A percentile compares a stretch with the other conserved stretches of the same genome.
phyloP scores from a whole-genome alignment of 805 yeast species.

The Kodamaea lidongshanica region DNA sequence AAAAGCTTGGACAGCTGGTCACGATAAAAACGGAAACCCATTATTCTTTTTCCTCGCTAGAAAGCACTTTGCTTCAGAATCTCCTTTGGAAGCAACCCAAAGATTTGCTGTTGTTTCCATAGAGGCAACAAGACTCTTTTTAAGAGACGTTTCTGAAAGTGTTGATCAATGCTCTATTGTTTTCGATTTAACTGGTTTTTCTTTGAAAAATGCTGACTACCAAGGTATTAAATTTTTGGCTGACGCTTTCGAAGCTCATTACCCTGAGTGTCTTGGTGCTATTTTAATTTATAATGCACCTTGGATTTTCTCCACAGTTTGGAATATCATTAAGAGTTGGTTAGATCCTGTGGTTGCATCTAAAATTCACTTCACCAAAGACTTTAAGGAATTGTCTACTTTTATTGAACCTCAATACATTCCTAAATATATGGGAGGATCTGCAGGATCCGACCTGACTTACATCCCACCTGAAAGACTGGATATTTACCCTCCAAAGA shows the following conservation, averaged over 20 bases:
- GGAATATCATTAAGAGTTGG: slow-evolving; percentile 92
- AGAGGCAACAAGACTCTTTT: slow-evolving; percentile 73
- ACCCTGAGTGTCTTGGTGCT: slow-evolving; percentile 87
- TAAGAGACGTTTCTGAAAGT: slow-evolving; percentile 53
- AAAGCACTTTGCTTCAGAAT: slow-evolving; percentile 49
- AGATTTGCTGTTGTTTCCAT: slow-evolving; percentile 68
- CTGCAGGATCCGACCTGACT: slow-evolving; percentile 48
- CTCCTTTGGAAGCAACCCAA: slow-evolving; percentile 63
- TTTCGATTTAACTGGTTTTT: slow-evolving; percentile 81
- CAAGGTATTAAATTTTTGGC: slow-evolving; percentile 85
- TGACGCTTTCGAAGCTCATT: slow-evolving; percentile 88
- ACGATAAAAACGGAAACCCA: slow-evolving; percentile 70
- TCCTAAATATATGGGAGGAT: slow-evolving; percentile 74
- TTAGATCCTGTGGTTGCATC: slow-evolving; percentile 94
- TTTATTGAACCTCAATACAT: slow-evolving; percentile 55
- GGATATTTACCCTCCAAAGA: slow-evolving; percentile 39
- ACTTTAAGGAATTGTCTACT: slow-evolving; percentile 57
- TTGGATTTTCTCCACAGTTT: slow-evolving; percentile 91
- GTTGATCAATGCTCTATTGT: slow-evolving; percentile 76
- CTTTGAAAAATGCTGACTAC: slow-evolving; percentile 90
- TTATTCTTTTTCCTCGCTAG: slow-evolving; percentile 76
- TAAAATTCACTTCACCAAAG: slow-evolving; percentile 79
- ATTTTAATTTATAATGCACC: slow-evolving; percentile 91
- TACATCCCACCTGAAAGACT: slow-evolving; percentile 60
- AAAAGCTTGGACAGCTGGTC: slow-evolving; percentile 71